phyloP scores from a whole-genome alignment of 2,329 filamentous ascomycete genomes.

The Hypomyces perniciosus region DNA sequence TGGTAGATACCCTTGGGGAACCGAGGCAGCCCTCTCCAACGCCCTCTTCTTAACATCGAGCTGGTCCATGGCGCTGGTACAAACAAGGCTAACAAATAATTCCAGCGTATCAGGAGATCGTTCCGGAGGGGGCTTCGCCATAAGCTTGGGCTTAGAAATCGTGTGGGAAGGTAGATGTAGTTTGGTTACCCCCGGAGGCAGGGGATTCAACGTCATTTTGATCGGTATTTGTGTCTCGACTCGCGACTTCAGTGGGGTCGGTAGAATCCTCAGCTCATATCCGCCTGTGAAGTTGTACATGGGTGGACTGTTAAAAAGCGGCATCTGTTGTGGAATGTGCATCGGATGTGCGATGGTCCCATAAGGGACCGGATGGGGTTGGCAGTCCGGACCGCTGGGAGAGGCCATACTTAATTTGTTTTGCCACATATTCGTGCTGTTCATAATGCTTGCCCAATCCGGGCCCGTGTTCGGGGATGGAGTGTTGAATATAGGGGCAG shows the following conservation, averaged over 20 bases:
- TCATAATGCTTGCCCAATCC: conserved; percentile 32
- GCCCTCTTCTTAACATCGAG: conserved; percentile 61
- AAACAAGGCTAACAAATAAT: conserved; percentile 76
- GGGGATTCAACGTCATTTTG: conserved; percentile 67
- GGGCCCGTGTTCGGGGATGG: conserved; percentile 39
- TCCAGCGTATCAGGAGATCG: conserved; percentile 69
- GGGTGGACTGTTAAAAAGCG: conserved; percentile 18
- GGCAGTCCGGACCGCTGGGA: conserved; percentile 18
- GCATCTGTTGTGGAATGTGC: conserved; percentile 27
- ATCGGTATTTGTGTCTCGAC: conserved; percentile 97
- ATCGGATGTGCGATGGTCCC: conserved; percentile 23
- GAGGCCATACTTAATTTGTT: conserved; percentile 22
- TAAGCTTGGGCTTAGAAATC: conserved; percentile 88
- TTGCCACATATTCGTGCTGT: conserved; percentile 32
- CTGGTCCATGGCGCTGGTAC: conserved; percentile 85
- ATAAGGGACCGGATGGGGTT: conserved; percentile 23
- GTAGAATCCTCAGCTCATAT: conserved; percentile 53
- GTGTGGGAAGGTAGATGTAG: conserved; percentile 84
- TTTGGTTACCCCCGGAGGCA: conserved; percentile 70
- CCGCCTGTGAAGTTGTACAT: conserved; percentile 27
- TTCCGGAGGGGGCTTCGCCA: conserved; percentile 64
- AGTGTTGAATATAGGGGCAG: conserved; percentile 38
- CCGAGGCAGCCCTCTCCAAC: conserved; percentile 46
- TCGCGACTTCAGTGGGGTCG: conserved; percentile 73
- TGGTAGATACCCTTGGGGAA: conserved; percentile 32